Percentiles rank a stretch among this genome's conserved stretches.
These are phyloP conservation scores for Kluyveromyces wickerhamii DNA, from an alignment of 805 yeast species.

Conservation along the genomic window DNA sequence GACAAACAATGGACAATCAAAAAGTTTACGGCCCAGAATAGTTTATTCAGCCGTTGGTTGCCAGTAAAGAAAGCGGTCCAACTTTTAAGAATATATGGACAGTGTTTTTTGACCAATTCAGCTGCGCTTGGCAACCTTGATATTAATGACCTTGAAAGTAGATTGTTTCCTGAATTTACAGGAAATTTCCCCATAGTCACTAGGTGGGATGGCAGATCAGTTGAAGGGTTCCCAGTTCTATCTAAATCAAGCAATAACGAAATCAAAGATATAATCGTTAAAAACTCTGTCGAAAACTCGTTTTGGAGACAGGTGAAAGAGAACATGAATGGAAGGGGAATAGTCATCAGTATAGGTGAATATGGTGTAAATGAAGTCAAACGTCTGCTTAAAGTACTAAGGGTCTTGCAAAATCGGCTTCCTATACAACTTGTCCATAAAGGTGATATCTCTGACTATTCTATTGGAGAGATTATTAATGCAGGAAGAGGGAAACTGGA, in stretches of 20 bases:
- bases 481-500: neutral
- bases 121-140: neutral
- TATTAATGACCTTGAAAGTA: neutral
- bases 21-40: no score
- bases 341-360: constrained; percentile 33
- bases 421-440: constrained; percentile 38
- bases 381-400: constrained; percentile 36
- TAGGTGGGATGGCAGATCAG: constrained; percentile 2
- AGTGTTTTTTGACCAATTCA: neutral
- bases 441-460: constrained; percentile 28
- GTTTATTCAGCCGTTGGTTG: no score
- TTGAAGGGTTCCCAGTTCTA: neutral
- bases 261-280: neutral
- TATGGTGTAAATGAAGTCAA: constrained; percentile 28
- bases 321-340: constrained; percentile 18
- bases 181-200: neutral
- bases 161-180: neutral
- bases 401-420: constrained; percentile 29
- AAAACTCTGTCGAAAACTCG: no score
- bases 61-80: no score
- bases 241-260: neutral
- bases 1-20: no score
- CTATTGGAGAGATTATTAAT: neutral
- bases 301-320: neutral
- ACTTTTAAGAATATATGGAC: neutral